These are phyloP conservation scores for Lobosporangium transversale DNA, from an alignment of 192 early-diverging fungal genomes.

Conservation along the genomic window DNA sequence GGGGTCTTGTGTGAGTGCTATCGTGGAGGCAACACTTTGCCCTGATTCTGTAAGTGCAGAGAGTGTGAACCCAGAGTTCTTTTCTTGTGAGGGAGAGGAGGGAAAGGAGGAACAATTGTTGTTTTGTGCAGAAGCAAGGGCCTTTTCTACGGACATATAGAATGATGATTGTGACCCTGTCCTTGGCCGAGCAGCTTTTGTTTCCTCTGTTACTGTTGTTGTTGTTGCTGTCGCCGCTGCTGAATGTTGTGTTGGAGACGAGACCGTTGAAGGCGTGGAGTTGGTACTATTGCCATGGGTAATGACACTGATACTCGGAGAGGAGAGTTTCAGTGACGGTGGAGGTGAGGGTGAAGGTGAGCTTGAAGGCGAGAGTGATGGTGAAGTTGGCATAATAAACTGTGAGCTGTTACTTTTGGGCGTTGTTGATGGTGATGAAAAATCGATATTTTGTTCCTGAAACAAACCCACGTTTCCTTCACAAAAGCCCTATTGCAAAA, in stretches of 20 bases:
- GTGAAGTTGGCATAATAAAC: not conserved
- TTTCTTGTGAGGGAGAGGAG: too few relatives aligned
- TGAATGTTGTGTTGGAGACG: not conserved
- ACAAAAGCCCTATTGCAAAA: constrained; percentile 58
- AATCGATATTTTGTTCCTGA: constrained; percentile 58
- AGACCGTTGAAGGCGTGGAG: not conserved
- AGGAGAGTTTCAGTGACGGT: not conserved
- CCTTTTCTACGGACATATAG: not conserved
- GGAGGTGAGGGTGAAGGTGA: constrained; percentile 1
- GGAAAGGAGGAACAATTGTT: not conserved
- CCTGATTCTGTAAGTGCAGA: not conserved
- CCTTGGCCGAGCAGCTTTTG: constrained; percentile 11
- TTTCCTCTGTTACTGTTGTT: not conserved
- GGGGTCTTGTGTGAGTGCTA: constrained; percentile 5
- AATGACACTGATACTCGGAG: too few relatives aligned
- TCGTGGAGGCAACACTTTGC: not conserved
- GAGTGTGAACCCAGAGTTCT: not conserved
- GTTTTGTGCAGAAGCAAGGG: constrained; percentile 1
- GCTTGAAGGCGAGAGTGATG: not conserved
- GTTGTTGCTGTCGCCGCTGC: not conserved
- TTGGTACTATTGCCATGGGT: constrained; percentile 2
- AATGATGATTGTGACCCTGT: constrained; percentile 22
- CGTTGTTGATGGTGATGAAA: constrained; percentile 8
- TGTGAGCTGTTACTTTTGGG: constrained; percentile 8
- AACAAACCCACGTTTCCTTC: constrained; percentile 63